Conservation (phyloP, 2,329 filamentous ascomycete species). For the Penicillium sp. region DNA sequence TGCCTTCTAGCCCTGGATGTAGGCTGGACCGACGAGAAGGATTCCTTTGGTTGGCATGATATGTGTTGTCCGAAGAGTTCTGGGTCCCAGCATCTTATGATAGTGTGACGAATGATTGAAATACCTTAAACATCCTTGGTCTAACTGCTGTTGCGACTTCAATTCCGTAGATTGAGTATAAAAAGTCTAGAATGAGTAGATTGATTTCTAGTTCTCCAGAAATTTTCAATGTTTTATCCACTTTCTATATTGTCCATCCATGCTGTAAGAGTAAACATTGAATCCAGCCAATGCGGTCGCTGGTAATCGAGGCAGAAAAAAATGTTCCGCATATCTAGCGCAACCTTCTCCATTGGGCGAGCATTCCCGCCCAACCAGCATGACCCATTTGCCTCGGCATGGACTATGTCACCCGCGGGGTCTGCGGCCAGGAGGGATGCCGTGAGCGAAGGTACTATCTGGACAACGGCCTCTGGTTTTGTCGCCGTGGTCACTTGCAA, state of each 20-base stretch:
- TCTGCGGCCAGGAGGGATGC: conserved; percentile 58
- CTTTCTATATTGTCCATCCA: too few species aligned
- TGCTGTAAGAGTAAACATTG: not conserved
- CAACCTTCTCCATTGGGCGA: conserved; percentile 4
- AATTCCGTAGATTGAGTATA: too few species aligned
- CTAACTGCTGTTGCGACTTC: too few species aligned
- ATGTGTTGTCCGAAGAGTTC: conserved; percentile 31
- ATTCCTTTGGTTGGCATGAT: conserved; percentile 35
- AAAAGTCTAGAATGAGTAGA: too few species aligned
- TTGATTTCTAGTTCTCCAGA: too few species aligned
- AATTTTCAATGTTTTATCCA: too few species aligned
- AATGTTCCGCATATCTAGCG: conserved; percentile 9
- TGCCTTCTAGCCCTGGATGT: conserved; percentile 31
- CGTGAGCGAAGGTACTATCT: conserved; percentile 66
- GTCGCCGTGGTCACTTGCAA: conserved; percentile 72
- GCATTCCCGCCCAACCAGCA: conserved; percentile 20
- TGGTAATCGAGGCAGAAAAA: conserved; percentile 18
- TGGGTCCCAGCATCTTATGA: conserved; percentile 35
- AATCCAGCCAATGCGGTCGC: conserved; percentile 17
- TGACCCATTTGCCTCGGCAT: conserved; percentile 31
- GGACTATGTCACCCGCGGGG: conserved; percentile 44
- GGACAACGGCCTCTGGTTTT: conserved; percentile 72
- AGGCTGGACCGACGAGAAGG: conserved; percentile 29
- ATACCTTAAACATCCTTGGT: not conserved
- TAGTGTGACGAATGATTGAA: conserved; percentile 37